These are phyloP conservation scores for Westerdykella aurantiaca DNA, from an alignment of 2,329 filamentous ascomycete genomes.

Conservation along the genomic window DNA sequence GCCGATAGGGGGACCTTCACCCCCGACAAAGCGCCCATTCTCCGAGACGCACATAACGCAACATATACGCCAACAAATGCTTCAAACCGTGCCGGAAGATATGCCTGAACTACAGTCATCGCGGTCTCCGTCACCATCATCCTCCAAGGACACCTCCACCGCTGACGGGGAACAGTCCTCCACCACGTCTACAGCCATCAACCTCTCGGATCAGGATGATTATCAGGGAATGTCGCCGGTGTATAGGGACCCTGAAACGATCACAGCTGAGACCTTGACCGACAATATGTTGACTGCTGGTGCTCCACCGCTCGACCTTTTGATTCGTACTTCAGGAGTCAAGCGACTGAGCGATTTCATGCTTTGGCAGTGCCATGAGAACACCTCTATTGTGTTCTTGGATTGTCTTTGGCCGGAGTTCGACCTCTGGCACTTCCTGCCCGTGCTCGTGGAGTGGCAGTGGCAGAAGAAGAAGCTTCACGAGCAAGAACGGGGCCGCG, in stretches of 20 bases:
- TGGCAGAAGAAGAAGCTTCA: conserved; percentile 49
- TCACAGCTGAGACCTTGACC: conserved; percentile 74
- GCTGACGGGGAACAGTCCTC: conserved; percentile 27
- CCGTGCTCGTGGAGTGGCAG: conserved; percentile 87
- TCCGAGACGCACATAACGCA: conserved; percentile 82
- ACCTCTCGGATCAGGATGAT: conserved; percentile 30
- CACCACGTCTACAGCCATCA: conserved; percentile 37
- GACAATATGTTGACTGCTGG: conserved; percentile 83
- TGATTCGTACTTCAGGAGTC: conserved; percentile 89
- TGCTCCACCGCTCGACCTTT: conserved; percentile 81
- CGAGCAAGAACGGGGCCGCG: conserved; percentile 31
- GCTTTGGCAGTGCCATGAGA: conserved; percentile 95
- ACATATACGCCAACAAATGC: conserved; percentile 60
- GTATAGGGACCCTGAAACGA: conserved; percentile 73
- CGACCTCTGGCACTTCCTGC: conserved; percentile 86
- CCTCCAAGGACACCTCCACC: conserved; percentile 30
- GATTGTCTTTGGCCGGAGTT: conserved; percentile 95
- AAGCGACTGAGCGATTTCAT: conserved; percentile 93
- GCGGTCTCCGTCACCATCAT: conserved; percentile 31
- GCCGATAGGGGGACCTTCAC: conserved; percentile 54
- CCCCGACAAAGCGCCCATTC: conserved; percentile 60
- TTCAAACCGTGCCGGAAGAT: conserved; percentile 37
- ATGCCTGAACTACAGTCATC: conserved; percentile 20
- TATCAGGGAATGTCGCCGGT: conserved; percentile 10
- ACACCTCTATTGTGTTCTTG: conserved; percentile 88